Conservation (phyloP, 441 rosid genomes). For the Syzygium malaccense region DNA sequence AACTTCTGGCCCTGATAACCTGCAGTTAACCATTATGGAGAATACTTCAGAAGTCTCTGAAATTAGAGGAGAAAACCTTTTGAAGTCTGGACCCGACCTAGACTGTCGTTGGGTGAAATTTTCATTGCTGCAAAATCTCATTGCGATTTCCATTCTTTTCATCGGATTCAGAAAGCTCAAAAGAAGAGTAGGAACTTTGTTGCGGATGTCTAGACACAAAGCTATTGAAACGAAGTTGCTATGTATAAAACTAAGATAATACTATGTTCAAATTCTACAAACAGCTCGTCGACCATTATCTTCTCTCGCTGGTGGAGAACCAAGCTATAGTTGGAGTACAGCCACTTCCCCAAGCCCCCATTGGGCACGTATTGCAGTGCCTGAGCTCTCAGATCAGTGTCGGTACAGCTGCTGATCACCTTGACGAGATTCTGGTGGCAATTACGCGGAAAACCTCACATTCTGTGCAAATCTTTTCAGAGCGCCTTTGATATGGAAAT, state of each 20-base stretch:
- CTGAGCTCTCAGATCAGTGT: background rate
- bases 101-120: background rate
- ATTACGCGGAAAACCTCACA: background rate
- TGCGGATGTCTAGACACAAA: background rate
- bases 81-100: background rate
- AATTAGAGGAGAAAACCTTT: background rate
- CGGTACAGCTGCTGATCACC: background rate
- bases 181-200: accelerated
- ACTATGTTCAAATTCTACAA: accelerated
- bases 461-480: background rate
- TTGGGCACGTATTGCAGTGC: background rate
- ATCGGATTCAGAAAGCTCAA: background rate
- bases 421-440: background rate
- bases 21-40: background rate
- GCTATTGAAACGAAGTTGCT: background rate
- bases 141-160: background rate
- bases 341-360: background rate
- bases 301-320: background rate
- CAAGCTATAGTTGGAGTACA: background rate
- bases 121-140: background rate
- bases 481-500: background rate
- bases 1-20: background rate
- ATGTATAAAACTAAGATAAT: background rate
- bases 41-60: background rate
- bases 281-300: background rate